phyloP scores from a whole-genome alignment of 495 filamentous ascomycete genomes.

The Staphylotrichum tortipilum region DNA sequence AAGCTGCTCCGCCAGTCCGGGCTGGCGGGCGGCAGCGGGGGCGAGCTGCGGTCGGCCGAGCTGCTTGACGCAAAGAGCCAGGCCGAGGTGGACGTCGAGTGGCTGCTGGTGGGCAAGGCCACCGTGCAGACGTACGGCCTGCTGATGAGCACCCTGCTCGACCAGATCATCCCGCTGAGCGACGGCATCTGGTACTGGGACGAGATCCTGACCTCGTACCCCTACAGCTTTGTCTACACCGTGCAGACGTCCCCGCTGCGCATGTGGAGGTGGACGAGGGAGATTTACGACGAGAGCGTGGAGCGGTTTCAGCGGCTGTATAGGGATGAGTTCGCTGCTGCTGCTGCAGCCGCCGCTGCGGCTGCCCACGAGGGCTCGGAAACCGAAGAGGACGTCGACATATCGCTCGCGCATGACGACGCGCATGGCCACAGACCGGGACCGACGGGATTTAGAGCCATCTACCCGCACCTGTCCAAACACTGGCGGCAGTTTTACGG shows the following conservation, averaged over 20 bases:
- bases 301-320: slow-evolving; percentile 32
- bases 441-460: not conserved
- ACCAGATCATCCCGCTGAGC: slow-evolving; percentile 69
- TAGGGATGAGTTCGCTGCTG: not conserved
- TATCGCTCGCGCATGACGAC: not conserved
- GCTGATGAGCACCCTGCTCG: slow-evolving; percentile 60
- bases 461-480: slow-evolving; percentile 29
- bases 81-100: slow-evolving; percentile 70
- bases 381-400: not conserved
- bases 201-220: slow-evolving; percentile 62
- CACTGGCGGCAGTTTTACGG: slow-evolving; percentile 73
- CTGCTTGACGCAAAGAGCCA: slow-evolving; percentile 24
- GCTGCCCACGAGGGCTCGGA: no score
- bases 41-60: slow-evolving; percentile 7
- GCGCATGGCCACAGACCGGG: not conserved
- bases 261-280: slow-evolving; percentile 56
- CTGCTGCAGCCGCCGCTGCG: no score
- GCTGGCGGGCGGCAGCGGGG: no score
- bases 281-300: slow-evolving; percentile 52
- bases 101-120: slow-evolving; percentile 80
- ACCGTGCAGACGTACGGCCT: slow-evolving; percentile 76
- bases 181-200: slow-evolving; percentile 94
- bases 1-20: slow-evolving; percentile 52
- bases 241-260: slow-evolving; percentile 72
- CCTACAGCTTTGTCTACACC: slow-evolving; percentile 64